These are phyloP conservation scores for Neonectria faginata DNA, from an alignment of 2,329 filamentous ascomycete genomes.

Conservation along the genomic window DNA sequence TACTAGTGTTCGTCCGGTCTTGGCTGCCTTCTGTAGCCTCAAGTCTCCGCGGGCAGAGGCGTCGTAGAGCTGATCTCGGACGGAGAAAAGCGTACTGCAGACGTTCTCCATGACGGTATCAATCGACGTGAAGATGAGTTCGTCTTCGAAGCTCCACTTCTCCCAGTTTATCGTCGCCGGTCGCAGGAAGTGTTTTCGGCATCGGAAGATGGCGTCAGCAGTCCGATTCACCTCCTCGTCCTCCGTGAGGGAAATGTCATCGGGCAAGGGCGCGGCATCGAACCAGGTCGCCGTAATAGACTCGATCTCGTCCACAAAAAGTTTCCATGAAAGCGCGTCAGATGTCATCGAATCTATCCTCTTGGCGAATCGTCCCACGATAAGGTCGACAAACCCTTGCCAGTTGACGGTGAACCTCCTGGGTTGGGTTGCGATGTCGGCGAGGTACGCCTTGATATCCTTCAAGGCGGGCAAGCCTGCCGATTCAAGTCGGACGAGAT, in stretches of 20 bases:
- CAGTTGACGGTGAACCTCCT: slow-evolving; percentile 62
- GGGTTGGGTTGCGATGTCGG: slow-evolving; percentile 53
- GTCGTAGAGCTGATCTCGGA: slow-evolving; percentile 38
- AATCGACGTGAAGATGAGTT: slow-evolving; percentile 59
- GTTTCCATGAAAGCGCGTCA: slow-evolving; percentile 39
- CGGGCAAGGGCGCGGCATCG: slow-evolving; percentile 50
- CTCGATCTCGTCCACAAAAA: slow-evolving; percentile 53
- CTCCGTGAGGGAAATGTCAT: slow-evolving; percentile 36
- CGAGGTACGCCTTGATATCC: slow-evolving; percentile 58
- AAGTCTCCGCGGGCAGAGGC: slow-evolving; percentile 19
- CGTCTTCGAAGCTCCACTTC: slow-evolving; percentile 56
- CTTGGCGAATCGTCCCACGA: slow-evolving; percentile 71
- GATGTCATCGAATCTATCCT: slow-evolving; percentile 60
- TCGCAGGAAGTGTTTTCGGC: slow-evolving; percentile 59
- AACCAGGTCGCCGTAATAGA: slow-evolving; percentile 57
- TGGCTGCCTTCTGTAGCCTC: slow-evolving; percentile 33
- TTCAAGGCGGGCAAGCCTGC: slow-evolving; percentile 48
- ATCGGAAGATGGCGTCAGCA: slow-evolving; percentile 57
- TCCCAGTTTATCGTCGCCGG: slow-evolving; percentile 40
- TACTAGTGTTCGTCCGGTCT: slow-evolving; percentile 35
- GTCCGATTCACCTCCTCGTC: slow-evolving; percentile 49
- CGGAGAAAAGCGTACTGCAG: slow-evolving; percentile 50
- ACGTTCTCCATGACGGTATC: slow-evolving; percentile 53
- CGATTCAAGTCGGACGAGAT: slow-evolving; percentile 50
- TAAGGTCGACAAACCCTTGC: slow-evolving; percentile 74